phyloP scores from a whole-genome alignment of 1,284 basidiomycete genomes.

The Naganishia sp. region DNA sequence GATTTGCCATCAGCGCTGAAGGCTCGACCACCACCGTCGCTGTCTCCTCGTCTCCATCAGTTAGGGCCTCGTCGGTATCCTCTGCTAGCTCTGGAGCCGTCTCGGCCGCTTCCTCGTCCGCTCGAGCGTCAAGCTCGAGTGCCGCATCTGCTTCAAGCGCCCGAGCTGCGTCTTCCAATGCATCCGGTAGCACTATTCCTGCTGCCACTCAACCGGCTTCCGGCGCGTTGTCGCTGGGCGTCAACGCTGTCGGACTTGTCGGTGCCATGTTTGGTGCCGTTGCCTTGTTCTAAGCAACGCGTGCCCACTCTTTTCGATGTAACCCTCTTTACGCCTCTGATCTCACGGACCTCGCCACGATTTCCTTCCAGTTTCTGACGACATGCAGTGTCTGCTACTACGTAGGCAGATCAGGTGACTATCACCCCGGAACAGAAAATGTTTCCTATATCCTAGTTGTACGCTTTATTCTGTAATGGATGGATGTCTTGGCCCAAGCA shows the following conservation, averaged over 20 bases:
- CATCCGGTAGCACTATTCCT: conserved; percentile 33
- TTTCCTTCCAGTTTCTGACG: not conserved
- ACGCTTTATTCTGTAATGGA: no score
- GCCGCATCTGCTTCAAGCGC: conserved; percentile 6
- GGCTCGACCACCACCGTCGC: conserved; percentile 27
- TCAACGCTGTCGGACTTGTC: conserved; percentile 37
- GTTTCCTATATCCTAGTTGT: no score
- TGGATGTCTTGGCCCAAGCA: no score
- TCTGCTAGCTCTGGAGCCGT: conserved; percentile 20
- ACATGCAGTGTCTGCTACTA: not conserved
- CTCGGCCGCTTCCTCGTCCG: not conserved
- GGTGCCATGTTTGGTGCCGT: conserved; percentile 42
- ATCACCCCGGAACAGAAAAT: no score
- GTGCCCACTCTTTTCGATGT: not conserved
- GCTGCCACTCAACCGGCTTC: conserved; percentile 29
- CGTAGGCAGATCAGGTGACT: no score
- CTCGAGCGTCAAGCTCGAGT: conserved; percentile 20
- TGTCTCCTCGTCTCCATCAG: not conserved
- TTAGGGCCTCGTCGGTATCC: conserved; percentile 7
- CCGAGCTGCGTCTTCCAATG: conserved; percentile 27
- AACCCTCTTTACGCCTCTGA: not conserved
- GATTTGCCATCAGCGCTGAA: conserved; percentile 31
- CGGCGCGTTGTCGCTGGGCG: conserved; percentile 28
- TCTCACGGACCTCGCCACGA: conserved; percentile 1
- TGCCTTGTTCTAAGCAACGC: conserved; percentile 42